Conservation (phyloP, 2,329 filamentous ascomycete species). For the Aschersonia sp. region DNA sequence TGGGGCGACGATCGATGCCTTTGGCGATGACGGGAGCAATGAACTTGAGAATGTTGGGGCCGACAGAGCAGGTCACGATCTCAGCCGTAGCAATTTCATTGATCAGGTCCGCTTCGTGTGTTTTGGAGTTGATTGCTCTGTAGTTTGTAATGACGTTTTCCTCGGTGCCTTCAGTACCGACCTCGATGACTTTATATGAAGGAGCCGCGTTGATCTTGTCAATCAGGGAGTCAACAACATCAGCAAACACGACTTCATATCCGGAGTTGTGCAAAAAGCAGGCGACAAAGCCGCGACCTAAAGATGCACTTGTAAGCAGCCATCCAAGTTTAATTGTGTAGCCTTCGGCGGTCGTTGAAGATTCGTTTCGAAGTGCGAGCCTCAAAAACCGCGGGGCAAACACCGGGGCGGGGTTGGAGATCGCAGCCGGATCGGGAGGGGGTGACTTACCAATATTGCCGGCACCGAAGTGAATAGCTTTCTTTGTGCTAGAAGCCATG, state of each 20-base stretch:
- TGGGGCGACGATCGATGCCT: slow-evolving; percentile 68
- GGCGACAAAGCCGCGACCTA: slow-evolving; percentile 66
- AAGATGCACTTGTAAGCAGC: slow-evolving; percentile 2
- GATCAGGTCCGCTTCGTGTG: slow-evolving; percentile 66
- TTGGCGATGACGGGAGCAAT: slow-evolving; percentile 93
- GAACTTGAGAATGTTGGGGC: slow-evolving; percentile 90
- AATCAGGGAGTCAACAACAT: slow-evolving; percentile 79
- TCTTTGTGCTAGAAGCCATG: slow-evolving; percentile 33
- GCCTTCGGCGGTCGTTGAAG: not conserved
- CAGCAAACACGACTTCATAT: slow-evolving; percentile 91
- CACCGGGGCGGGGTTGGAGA: not conserved
- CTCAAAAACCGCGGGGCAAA: not conserved
- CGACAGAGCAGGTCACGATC: slow-evolving; percentile 90
- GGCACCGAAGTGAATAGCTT: slow-evolving; percentile 73
- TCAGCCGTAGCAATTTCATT: slow-evolving; percentile 79
- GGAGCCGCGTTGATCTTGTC: slow-evolving; percentile 59
- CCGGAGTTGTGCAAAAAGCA: slow-evolving; percentile 90
- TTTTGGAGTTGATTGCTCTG: slow-evolving; percentile 89
- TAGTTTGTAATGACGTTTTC: slow-evolving; percentile 85
- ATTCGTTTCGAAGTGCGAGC: not conserved
- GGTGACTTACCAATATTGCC: slow-evolving; percentile 57
- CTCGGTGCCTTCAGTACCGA: slow-evolving; percentile 68
- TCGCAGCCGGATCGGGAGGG: not conserved
- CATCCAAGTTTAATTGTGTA: not conserved
- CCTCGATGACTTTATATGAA: slow-evolving; percentile 85